Conservation (phyloP, 2,329 filamentous ascomycete genomes). For the Scolecobasidium constrictum region DNA sequence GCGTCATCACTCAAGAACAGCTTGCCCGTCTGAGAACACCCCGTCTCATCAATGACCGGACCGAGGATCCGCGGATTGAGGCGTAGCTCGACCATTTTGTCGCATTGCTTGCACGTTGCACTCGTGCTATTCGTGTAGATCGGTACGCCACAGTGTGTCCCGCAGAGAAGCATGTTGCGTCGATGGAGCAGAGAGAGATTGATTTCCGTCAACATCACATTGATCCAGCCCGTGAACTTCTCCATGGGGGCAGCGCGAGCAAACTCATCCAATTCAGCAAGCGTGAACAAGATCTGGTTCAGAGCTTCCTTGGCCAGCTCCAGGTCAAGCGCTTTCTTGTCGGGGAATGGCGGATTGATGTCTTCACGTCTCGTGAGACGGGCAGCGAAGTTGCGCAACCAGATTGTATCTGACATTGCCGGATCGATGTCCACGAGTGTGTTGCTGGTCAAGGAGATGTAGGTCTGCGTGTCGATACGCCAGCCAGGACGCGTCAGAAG, state of each 20-base stretch:
- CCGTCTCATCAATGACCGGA: constrained; percentile 44
- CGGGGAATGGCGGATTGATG: constrained; percentile 38
- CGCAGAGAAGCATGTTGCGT: constrained; percentile 34
- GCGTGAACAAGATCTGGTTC: constrained; percentile 28
- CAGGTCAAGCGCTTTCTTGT: constrained; percentile 15
- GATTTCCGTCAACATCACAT: constrained; percentile 31
- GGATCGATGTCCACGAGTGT: constrained; percentile 47
- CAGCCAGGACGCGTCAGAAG: constrained; percentile 38
- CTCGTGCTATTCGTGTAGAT: constrained; percentile 40
- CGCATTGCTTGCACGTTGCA: constrained; percentile 30
- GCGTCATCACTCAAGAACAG: constrained; percentile 42
- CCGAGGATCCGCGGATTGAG: constrained; percentile 34
- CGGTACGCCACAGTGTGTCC: constrained; percentile 41
- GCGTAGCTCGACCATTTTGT: constrained; percentile 22
- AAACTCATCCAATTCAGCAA: constrained; percentile 35
- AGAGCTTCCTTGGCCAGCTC: constrained; percentile 15
- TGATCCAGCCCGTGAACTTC: constrained; percentile 32
- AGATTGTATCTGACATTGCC: constrained; percentile 39
- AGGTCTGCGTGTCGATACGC: constrained; percentile 24
- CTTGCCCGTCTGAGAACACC: constrained; percentile 38
- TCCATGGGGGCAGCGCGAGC: constrained; percentile 12
- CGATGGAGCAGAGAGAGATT: constrained; percentile 29
- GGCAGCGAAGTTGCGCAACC: constrained; percentile 40
- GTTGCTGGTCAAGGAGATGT: constrained; percentile 28
- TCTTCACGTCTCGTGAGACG: constrained; percentile 38